A percentile compares a stretch with the other conserved stretches of the same genome.
These are phyloP conservation scores for Schizochytrium sp. DNA, from an alignment of 108 stramenopile species.

Conservation along the genomic window DNA sequence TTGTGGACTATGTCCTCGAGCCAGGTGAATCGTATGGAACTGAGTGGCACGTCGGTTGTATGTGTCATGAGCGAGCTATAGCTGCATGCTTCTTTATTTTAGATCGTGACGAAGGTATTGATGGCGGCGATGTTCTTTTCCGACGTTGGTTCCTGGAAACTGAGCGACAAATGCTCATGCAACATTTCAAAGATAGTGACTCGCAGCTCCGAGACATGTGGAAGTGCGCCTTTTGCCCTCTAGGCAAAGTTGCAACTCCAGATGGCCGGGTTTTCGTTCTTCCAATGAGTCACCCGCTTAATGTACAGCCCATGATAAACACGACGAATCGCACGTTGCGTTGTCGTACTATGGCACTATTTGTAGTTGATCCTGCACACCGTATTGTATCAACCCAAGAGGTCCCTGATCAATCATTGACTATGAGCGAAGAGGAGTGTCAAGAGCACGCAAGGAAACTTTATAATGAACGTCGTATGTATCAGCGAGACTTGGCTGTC, in stretches of 20 bases:
- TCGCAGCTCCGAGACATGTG: neutral
- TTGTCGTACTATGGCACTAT: slow-evolving; percentile 64
- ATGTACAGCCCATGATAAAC: slow-evolving; percentile 55
- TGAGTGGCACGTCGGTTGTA: slow-evolving; percentile 60
- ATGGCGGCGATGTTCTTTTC: slow-evolving; percentile 62
- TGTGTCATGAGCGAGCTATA: slow-evolving; percentile 64
- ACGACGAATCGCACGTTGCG: neutral
- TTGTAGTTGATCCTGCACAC: slow-evolving; percentile 64
- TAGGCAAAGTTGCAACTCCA: slow-evolving; percentile 61
- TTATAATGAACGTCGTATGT: slow-evolving; percentile 60
- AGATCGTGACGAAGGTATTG: neutral
- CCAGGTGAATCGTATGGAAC: slow-evolving; percentile 50
- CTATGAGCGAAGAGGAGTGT: slow-evolving; percentile 60
- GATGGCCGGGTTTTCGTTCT: slow-evolving; percentile 63
- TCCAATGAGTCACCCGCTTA: slow-evolving; percentile 60
- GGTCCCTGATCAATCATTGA: slow-evolving; percentile 61
- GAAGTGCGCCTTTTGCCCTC: slow-evolving; percentile 43
- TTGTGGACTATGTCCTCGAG: slow-evolving; percentile 63
- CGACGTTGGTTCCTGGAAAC: slow-evolving; percentile 11
- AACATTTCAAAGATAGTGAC: no score
- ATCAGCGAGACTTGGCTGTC: slow-evolving; percentile 65
- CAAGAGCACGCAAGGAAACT: slow-evolving; percentile 53
- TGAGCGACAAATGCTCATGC: neutral
- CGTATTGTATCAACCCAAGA: slow-evolving; percentile 63
- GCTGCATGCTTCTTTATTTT: slow-evolving; percentile 52